Evolutionary conservation across 495 filamentous ascomycete species (phyloP).

Genomic region (Hypoxylon perforatum): DNA sequence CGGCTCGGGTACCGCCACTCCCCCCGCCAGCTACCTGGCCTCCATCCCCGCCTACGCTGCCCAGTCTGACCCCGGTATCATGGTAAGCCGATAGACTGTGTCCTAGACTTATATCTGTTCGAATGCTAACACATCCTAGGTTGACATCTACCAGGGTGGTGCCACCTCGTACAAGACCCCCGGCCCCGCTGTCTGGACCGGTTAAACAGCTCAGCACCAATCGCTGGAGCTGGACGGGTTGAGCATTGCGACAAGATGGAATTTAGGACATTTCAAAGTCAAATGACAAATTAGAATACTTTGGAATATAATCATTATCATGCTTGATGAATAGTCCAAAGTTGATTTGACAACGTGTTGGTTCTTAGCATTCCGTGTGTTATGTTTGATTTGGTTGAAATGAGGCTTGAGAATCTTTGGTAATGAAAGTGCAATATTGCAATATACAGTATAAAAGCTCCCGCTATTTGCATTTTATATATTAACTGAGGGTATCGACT

Average conservation of each 20-base stretch:
- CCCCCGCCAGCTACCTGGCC: constrained; percentile 54
- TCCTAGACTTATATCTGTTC: neutral
- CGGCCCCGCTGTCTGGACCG: constrained; percentile 63
- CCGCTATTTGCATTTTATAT: too few relatives aligned
- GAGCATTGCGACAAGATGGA: neutral
- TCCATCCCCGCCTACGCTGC: constrained; percentile 64
- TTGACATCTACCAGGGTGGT: constrained; percentile 59
- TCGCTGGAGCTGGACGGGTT: neutral
- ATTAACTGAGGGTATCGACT: too few relatives aligned
- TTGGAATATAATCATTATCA: constrained; percentile 15
- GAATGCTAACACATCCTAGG: constrained; percentile 35
- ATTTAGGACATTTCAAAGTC: constrained; percentile 12
- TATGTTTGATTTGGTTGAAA: too few relatives aligned
- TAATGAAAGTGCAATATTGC: too few relatives aligned
- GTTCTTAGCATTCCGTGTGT: too few relatives aligned
- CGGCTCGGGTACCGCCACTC: constrained; percentile 59
- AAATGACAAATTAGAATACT: constrained; percentile 1
- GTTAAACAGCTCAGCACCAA: constrained; percentile 34
- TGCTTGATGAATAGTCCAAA: neutral
- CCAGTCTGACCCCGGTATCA: constrained; percentile 63
- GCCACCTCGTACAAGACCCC: constrained; percentile 61
- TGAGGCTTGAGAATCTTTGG: too few relatives aligned
- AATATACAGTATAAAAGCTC: too few relatives aligned
- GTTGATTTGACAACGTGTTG: too few relatives aligned
- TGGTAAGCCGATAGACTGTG: constrained; percentile 43